These are phyloP conservation scores for Capsella rubella DNA, from an alignment of 441 rosid species.

Conservation along the genomic window DNA sequence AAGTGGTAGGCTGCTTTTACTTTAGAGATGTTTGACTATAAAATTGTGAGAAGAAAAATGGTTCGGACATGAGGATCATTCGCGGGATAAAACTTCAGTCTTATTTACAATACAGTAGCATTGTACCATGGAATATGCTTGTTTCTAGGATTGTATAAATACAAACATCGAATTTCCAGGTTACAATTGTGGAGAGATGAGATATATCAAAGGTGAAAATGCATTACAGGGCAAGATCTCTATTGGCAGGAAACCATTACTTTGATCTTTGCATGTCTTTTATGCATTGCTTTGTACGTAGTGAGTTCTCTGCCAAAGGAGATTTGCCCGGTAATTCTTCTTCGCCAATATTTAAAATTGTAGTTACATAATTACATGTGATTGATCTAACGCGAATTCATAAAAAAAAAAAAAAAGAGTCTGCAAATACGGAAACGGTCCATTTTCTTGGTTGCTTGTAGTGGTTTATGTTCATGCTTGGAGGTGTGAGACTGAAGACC, in stretches of 20 bases:
- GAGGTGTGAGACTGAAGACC: background rate
- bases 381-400: background rate
- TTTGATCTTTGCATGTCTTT: constrained; percentile 20
- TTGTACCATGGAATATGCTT: constrained; percentile 36
- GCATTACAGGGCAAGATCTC: constrained; percentile 64
- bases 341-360: background rate
- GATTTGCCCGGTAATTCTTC: constrained; percentile 72
- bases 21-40: constrained; percentile 34
- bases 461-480: background rate
- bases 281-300: background rate
- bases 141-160: constrained; percentile 21
- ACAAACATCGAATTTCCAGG: constrained; percentile 31
- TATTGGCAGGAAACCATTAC: constrained; percentile 55
- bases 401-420: background rate
- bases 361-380: background rate
- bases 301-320: constrained; percentile 64
- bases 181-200: constrained; percentile 20
- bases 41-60: constrained; percentile 7
- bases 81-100: constrained; percentile 15
- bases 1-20: constrained; percentile 27
- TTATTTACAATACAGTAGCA: constrained; percentile 40
- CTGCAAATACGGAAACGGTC: background rate
- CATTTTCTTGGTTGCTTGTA: background rate
- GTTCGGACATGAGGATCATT: constrained; percentile 49
- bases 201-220: constrained; percentile 40